phyloP scores from a whole-genome alignment of 805 yeast genomes.

The Cyberlindnera saturnus region DNA sequence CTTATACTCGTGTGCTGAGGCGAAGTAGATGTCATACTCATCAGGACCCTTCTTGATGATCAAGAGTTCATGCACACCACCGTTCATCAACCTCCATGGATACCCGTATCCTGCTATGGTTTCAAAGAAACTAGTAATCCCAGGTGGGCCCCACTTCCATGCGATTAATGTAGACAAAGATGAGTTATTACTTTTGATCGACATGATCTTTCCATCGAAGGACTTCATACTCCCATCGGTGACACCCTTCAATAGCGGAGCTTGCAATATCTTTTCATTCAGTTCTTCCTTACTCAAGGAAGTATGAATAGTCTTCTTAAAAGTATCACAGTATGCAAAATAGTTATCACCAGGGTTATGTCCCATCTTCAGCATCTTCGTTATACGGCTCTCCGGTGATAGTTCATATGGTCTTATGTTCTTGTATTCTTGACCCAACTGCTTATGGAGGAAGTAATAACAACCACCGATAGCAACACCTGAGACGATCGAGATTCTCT shows the following conservation, averaged over 20 bases:
- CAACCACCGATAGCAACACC: slow-evolving; percentile 10
- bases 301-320: slow-evolving; percentile 8
- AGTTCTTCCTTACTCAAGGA: neutral
- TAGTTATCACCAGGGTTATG: slow-evolving; percentile 2
- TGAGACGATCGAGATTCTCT: slow-evolving; percentile 11
- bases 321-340: slow-evolving; percentile 18
- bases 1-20: slow-evolving; percentile 18
- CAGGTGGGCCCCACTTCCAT: slow-evolving; percentile 7
- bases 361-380: slow-evolving; percentile 5
- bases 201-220: neutral
- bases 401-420: slow-evolving; percentile 15
- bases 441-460: slow-evolving; percentile 11
- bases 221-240: neutral
- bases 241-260: neutral
- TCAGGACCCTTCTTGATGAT: slow-evolving; percentile 5
- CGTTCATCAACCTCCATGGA: slow-evolving; percentile 25
- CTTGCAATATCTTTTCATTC: neutral
- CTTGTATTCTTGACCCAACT: slow-evolving; percentile 12
- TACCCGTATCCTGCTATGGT: slow-evolving; percentile 17
- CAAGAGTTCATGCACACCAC: slow-evolving; percentile 18
- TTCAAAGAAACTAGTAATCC: slow-evolving; percentile 11
- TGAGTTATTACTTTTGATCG: neutral
- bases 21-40: slow-evolving; percentile 16
- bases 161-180: slow-evolving; percentile 3
- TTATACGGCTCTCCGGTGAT: slow-evolving; percentile 11